Conservation (phyloP, 768 basidiomycete species). For the Termitomyces titanicus region DNA sequence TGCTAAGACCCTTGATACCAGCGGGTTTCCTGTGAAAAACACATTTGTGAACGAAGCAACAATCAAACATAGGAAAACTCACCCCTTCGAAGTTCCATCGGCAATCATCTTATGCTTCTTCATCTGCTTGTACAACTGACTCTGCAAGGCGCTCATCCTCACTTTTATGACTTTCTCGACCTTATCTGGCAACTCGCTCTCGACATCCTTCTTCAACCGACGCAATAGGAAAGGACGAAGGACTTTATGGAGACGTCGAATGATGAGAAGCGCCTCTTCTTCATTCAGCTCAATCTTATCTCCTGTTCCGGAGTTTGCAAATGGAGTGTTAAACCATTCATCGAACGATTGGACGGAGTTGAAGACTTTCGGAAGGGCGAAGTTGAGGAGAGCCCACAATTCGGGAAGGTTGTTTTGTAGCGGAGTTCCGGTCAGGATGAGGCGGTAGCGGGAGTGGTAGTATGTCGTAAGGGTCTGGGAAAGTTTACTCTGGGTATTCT, state of each 20-base stretch:
- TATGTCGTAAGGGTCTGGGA: slow-evolving; percentile 86
- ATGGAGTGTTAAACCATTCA: slow-evolving; percentile 99
- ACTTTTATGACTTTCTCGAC: slow-evolving; percentile 98
- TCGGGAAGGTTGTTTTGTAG: slow-evolving; percentile 97
- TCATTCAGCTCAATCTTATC: slow-evolving; percentile 99
- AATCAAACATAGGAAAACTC: slow-evolving; percentile 18
- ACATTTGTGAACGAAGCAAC: background rate
- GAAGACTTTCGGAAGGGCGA: slow-evolving; percentile 92
- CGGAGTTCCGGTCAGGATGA: slow-evolving; percentile 94
- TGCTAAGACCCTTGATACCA: slow-evolving; percentile 87
- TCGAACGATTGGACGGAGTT: slow-evolving; percentile 99
- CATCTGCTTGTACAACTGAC: slow-evolving; percentile 94
- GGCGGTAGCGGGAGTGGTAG: slow-evolving; percentile 89
- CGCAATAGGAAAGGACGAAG: slow-evolving; percentile 91
- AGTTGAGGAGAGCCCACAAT: slow-evolving; percentile 93
- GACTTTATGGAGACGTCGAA: slow-evolving; percentile 94
- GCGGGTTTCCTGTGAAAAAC: slow-evolving; percentile 50
- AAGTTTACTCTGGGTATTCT: slow-evolving; percentile 89
- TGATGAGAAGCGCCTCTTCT: slow-evolving; percentile 98
- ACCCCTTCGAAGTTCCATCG: slow-evolving; percentile 76
- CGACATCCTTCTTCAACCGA: slow-evolving; percentile 94
- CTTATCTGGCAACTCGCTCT: slow-evolving; percentile 93
- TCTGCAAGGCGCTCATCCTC: slow-evolving; percentile 89
- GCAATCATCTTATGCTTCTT: slow-evolving; percentile 98
- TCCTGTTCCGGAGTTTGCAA: slow-evolving; percentile 95